Conservation (phyloP, 371 early-diverging fungal genomes). For the Choanephora cucurbitarum region DNA sequence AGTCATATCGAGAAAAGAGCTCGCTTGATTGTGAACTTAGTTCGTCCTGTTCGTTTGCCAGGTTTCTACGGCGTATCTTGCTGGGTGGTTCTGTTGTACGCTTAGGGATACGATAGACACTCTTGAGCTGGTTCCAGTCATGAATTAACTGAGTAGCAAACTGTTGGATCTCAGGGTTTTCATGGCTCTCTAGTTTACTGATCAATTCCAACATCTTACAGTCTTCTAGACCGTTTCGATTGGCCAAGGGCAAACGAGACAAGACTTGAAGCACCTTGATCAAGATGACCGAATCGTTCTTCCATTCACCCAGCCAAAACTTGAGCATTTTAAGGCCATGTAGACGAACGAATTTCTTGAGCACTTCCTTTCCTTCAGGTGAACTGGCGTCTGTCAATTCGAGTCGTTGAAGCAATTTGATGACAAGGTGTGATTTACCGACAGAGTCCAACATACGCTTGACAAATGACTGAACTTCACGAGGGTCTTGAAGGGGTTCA, state of each 20-base stretch:
- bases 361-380: conserved; percentile 30
- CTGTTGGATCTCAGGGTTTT: conserved; percentile 38
- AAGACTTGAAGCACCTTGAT: conserved; percentile 29
- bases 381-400: conserved; percentile 27
- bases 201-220: conserved; percentile 57
- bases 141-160: conserved; percentile 40
- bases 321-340: conserved; percentile 44
- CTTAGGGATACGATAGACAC: conserved; percentile 66
- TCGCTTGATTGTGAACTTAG: not conserved
- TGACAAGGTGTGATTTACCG: conserved; percentile 52
- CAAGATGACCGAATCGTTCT: conserved; percentile 29
- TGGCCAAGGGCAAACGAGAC: conserved; percentile 53
- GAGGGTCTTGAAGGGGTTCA: conserved; percentile 46
- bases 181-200: conserved; percentile 40
- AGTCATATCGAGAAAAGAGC: conserved; percentile 7
- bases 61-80: not conserved
- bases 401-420: conserved; percentile 37
- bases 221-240: conserved; percentile 73
- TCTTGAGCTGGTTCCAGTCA: conserved; percentile 56
- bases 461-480: conserved; percentile 64
- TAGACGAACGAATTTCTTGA: conserved; percentile 32
- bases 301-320: conserved; percentile 49
- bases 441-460: conserved; percentile 62
- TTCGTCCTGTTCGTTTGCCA: not conserved
- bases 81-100: conserved; percentile 7